These are phyloP conservation scores for Lablab purpureus DNA, from an alignment of 306 rosid species.

Conservation along the genomic window DNA sequence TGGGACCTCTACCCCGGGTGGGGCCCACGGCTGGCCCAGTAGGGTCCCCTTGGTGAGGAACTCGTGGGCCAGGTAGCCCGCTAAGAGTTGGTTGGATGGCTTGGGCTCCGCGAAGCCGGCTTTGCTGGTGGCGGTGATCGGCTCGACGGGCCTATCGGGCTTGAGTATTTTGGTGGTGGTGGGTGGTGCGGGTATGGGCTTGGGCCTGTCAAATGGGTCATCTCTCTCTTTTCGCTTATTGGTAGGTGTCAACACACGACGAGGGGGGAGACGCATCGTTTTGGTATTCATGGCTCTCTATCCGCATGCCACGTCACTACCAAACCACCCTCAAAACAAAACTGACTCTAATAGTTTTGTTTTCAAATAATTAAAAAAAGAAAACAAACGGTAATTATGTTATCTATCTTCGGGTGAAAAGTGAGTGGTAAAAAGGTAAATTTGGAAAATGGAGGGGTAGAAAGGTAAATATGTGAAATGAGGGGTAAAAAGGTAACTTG, in stretches of 20 bases:
- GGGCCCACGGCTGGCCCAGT: constrained; percentile 71
- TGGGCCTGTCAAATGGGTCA: constrained; percentile 55
- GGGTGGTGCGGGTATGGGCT: constrained; percentile 44
- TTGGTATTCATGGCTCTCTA: constrained; percentile 79
- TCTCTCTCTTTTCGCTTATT: constrained; percentile 79
- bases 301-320: constrained; percentile 83
- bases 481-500: constrained; percentile 37
- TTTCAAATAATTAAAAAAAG: background rate
- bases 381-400: background rate
- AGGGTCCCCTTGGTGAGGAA: constrained; percentile 80
- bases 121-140: background rate
- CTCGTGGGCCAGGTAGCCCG: constrained; percentile 92
- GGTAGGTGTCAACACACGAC: constrained; percentile 68
- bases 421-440: constrained; percentile 31
- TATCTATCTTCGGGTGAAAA: background rate
- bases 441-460: background rate
- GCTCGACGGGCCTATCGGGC: constrained; percentile 50
- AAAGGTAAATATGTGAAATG: too few relatives aligned
- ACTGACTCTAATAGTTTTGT: background rate
- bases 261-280: constrained; percentile 98
- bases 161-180: constrained; percentile 45
- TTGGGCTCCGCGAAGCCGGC: constrained; percentile 10
- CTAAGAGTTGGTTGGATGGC: constrained; percentile 65
- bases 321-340: constrained; percentile 3
- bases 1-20: constrained; percentile 40